Percentiles rank a stretch among this genome's conserved stretches.
Conservation (phyloP, 2,329 filamentous ascomycete species). For the Paecilomyces formosus region DNA sequence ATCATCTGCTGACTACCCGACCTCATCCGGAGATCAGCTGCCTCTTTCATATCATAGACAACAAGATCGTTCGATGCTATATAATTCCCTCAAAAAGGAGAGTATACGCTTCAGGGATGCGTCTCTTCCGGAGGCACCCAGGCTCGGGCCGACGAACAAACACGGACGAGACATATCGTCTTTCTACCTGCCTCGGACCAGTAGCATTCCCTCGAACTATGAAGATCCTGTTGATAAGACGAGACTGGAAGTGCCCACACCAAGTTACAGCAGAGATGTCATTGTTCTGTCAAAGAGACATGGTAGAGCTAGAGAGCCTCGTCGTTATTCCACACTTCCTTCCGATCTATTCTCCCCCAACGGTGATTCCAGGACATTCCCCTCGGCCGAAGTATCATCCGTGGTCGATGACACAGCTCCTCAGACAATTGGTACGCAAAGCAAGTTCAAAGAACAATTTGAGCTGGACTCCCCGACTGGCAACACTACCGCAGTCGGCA, state of each 20-base stretch:
- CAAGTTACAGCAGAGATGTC: background rate
- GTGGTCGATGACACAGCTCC: background rate
- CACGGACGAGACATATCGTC: conserved; percentile 1
- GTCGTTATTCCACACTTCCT: background rate
- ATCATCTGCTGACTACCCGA: conserved; percentile 14
- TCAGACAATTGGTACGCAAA: conserved; percentile 10
- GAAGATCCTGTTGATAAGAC: background rate
- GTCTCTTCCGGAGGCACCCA: background rate
- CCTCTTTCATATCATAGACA: background rate
- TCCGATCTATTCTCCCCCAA: background rate
- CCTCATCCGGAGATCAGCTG: conserved; percentile 13
- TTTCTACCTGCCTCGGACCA: conserved; percentile 1
- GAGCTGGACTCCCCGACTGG: conserved; percentile 7
- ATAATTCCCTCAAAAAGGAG: background rate
- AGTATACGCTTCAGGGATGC: background rate
- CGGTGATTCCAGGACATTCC: background rate
- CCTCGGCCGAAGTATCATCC: background rate
- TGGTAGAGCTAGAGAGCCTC: background rate
- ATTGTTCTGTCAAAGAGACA: conserved; percentile 1
- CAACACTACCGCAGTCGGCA: background rate
- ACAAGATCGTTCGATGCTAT: background rate
- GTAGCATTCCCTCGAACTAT: background rate
- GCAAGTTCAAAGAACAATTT: conserved; percentile 28
- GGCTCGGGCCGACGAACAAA: background rate
- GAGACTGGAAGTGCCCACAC: background rate